These are phyloP conservation scores for Botrytis elliptica DNA, from an alignment of 2,329 filamentous ascomycete species.

Conservation along the genomic window DNA sequence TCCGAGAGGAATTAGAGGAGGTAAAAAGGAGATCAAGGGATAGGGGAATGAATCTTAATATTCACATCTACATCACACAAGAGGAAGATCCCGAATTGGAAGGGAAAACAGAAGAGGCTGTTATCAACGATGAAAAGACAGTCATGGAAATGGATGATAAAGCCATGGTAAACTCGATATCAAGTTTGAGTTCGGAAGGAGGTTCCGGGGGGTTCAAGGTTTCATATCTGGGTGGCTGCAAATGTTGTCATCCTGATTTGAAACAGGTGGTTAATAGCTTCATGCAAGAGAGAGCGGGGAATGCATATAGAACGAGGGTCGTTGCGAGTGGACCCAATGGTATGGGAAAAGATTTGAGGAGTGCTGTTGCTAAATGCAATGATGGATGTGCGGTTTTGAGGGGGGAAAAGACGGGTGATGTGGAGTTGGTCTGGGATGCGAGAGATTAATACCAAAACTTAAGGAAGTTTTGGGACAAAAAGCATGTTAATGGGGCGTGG, in stretches of 20 bases:
- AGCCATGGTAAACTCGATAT: background rate
- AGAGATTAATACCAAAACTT: conserved; percentile 38
- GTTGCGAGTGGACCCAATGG: conserved; percentile 59
- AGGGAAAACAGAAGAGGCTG: background rate
- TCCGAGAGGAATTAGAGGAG: conserved; percentile 53
- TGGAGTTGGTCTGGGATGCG: conserved; percentile 59
- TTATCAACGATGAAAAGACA: background rate
- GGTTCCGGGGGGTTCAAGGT: background rate
- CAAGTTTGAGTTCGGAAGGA: background rate
- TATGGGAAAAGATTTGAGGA: conserved; percentile 59
- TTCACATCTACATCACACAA: conserved; percentile 58
- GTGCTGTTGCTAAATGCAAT: conserved; percentile 54
- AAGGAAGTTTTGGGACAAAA: background rate
- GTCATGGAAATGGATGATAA: background rate
- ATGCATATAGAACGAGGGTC: conserved; percentile 51
- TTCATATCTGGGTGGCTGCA: background rate
- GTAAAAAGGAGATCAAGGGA: conserved; percentile 45
- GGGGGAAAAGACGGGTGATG: conserved; percentile 52
- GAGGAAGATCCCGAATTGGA: conserved; percentile 18
- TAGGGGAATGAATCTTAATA: conserved; percentile 45
- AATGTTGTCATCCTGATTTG: conserved; percentile 19
- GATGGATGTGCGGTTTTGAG: conserved; percentile 54
- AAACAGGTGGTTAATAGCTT: conserved; percentile 49
- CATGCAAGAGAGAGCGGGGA: conserved; percentile 45
- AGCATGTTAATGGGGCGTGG: background rate